phyloP scores from a whole-genome alignment of 1,139 yeast genomes.

The Yamadazyma epiphylla region DNA sequence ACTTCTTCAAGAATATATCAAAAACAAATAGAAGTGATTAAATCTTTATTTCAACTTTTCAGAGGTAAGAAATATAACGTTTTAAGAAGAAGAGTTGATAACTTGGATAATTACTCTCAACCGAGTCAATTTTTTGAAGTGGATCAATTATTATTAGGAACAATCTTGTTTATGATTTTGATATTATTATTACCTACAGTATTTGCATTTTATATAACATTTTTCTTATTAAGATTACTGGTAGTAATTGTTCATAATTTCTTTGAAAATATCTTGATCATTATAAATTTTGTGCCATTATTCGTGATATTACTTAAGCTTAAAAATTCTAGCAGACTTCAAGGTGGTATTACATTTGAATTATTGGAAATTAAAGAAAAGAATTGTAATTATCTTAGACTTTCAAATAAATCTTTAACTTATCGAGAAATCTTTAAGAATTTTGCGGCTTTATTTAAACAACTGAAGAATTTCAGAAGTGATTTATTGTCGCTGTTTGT shows the following conservation, averaged over 20 bases:
- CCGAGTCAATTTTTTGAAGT: slow-evolving; percentile 56
- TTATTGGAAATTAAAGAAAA: slow-evolving; percentile 7
- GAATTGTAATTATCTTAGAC: slow-evolving; percentile 21
- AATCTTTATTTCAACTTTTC: slow-evolving; percentile 78
- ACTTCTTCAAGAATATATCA: slow-evolving; percentile 76
- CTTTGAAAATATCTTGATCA: slow-evolving; percentile 60
- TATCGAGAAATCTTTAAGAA: slow-evolving; percentile 35
- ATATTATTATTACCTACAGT: slow-evolving; percentile 83
- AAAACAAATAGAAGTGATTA: slow-evolving; percentile 66
- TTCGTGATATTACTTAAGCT: slow-evolving; percentile 75
- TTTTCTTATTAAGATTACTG: slow-evolving; percentile 56
- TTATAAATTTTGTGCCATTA: slow-evolving; percentile 79
- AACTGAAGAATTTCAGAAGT: slow-evolving; percentile 27
- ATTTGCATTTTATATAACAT: slow-evolving; percentile 75
- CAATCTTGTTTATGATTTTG: slow-evolving; percentile 77
- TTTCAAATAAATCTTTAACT: slow-evolving; percentile 39
- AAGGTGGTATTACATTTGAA: slow-evolving; percentile 73
- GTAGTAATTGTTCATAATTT: slow-evolving; percentile 48
- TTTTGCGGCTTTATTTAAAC: slow-evolving; percentile 28
- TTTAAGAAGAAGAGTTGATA: slow-evolving; percentile 79
- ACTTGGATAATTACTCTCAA: slow-evolving; percentile 47
- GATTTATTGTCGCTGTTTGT: slow-evolving; percentile 25
- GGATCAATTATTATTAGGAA: slow-evolving; percentile 86
- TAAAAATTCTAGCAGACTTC: slow-evolving; percentile 80
- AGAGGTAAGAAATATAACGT: slow-evolving; percentile 88